Base-by-base conservation (phyloP, 306 rosid species). In the Castanea mollissima region DNA sequence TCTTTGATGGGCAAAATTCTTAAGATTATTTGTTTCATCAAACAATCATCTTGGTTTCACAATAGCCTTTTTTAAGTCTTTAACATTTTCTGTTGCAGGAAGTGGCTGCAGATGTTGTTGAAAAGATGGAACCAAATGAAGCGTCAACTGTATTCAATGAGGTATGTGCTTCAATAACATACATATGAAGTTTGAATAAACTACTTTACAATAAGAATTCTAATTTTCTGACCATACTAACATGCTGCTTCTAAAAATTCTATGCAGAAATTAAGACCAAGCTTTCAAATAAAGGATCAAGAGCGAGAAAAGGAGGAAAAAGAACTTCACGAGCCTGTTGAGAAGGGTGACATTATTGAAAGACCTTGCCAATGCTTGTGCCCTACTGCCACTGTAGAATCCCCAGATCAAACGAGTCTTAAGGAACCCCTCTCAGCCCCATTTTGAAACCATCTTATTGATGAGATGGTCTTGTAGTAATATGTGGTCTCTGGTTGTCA, bases 371-470 rank as follows among this genome's bases (percentile, higher is more conserved):
- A 83, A 12, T 90, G 96, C 60, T 64, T 83, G 0, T 85, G 85
- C 71, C 2, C 46, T 44, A 5, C 41, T 75, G 34, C 44, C 54
- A 74, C 2, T 6, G 3, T 27, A 19, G 78, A 74, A 58, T 35
- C 80, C 51, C 79, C 84, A 2, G 78, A 79, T 29, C 84, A 74
- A 49, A 57, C 4, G 41, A 27, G 46, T 31, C 65, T 63, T 21
- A 81, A 73, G 20, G 89, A 92, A 35, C 97, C 97, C n/a, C 88
- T 88, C 44, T 89, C 98, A 19, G 92, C 98, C 49, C 97, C 98
- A 11, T 94, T 92, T 87, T 94, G 90, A 90, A 70, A 13, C 44
- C 46, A 41, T 41, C 11, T 21, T 31, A 25, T 54, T 59, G 0
- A 29, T 14, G 11, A 11, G n/a, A 5, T 23, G 60, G 38, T 64